Percentiles rank a stretch among this genome's conserved stretches.
Evolutionary conservation across 805 yeast genomes (phyloP).

Genomic region (Isabelozyma gotoi): DNA sequence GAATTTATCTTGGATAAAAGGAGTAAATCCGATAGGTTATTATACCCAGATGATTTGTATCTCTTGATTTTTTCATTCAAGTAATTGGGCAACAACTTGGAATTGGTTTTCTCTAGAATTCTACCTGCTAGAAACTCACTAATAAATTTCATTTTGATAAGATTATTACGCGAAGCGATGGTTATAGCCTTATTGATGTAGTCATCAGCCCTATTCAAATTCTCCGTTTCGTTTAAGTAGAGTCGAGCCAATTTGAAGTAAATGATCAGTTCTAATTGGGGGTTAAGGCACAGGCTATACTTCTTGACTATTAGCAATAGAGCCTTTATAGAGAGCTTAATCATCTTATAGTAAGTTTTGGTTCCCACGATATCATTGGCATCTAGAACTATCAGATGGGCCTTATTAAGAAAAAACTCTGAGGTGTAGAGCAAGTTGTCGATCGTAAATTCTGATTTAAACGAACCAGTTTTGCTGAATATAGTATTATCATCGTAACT

Average conservation of each 20-base stretch:
- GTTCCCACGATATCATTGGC: slow-evolving; percentile 16
- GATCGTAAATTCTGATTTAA: background rate
- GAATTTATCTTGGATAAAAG: slow-evolving; percentile 27
- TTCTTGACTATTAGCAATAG: slow-evolving; percentile 28
- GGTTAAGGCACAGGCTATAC: slow-evolving; percentile 26
- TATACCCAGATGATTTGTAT: slow-evolving; percentile 11
- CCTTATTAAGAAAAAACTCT: slow-evolving; percentile 19
- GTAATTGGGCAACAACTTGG: slow-evolving; percentile 27
- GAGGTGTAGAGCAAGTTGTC: slow-evolving; percentile 14
- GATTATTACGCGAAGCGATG: slow-evolving; percentile 26
- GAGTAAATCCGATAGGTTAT: slow-evolving; percentile 24
- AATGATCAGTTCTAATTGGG: slow-evolving; percentile 29
- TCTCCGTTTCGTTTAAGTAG: slow-evolving; percentile 41
- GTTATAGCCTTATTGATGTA: slow-evolving; percentile 30
- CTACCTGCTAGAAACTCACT: slow-evolving; percentile 37
- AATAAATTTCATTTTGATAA: slow-evolving; percentile 19
- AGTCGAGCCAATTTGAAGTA: slow-evolving; percentile 36
- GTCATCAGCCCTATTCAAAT: slow-evolving; percentile 40
- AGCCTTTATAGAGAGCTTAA: slow-evolving; percentile 37
- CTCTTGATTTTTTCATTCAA: slow-evolving; percentile 22
- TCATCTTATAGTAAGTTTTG: slow-evolving; percentile 23
- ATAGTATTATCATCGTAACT: background rate
- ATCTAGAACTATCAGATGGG: slow-evolving; percentile 17
- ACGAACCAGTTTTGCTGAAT: background rate
- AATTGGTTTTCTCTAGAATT: slow-evolving; percentile 28